Evolutionary conservation across 768 basidiomycete species (phyloP), one percentile per base, ranked within the genome.

Genomic region (Collybia nuda): DNA sequence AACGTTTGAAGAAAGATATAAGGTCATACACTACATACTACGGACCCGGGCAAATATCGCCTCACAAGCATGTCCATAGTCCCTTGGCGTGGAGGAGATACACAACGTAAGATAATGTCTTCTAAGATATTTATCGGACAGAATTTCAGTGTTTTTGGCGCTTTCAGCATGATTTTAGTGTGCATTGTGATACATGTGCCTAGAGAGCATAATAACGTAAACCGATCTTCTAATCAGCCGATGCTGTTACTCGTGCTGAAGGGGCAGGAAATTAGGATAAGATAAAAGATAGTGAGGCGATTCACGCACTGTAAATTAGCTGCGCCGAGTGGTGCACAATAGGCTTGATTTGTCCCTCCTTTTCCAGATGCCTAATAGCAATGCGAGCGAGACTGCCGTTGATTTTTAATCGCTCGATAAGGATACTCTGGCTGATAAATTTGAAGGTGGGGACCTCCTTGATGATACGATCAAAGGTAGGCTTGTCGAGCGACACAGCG

Each of bases 371-470:
- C 60, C 77, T 79, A 72, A 98, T 97, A 46, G 92, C 92, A 57
- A 89, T 67, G 49, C 95, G 90, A 45, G 97, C 96, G 65, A 99
- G 78, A 61, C 86, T 88, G 55, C 97, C 97, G 72, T 95, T 95
- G 71, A 99, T 80, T 68, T 98, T 98, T 72, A 98, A 82, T 64
- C 97, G 87, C 75, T 99, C 97, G 67, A 99, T 97, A 75, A 99
- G 90, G 73, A 95, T 94, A 65, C 88, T 90, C 76, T 94, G 91
- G 71, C 87, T 89, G 85, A 98, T 94, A 82, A 98, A 91, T 66
- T 90, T 90, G 92, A 94, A 99, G 70, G 95, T 94, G 41, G 97
- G 97, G 73, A 92, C 93, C 73, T 98, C 95, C 83, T 98, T 98
- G 66, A 96, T 70, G 79, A 97, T 93, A 65, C 91, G 90, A 77